Conservation (phyloP, 1,284 basidiomycete genomes). For the Rugosomyces carneus region DNA sequence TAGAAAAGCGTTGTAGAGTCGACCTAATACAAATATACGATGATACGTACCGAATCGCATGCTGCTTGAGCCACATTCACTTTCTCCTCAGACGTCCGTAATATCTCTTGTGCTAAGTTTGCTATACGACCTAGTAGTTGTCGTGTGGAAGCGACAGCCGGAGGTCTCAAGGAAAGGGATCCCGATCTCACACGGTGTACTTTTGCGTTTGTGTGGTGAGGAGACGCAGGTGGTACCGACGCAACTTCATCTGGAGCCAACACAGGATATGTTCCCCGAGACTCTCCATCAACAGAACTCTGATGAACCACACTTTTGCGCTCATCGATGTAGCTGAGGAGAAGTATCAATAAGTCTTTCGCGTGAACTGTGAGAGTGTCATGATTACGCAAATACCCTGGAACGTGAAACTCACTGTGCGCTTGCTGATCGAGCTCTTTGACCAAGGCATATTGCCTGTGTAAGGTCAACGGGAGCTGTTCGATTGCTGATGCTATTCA, state of each 20-base stretch:
- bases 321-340: slow-evolving; percentile 37
- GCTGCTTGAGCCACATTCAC: slow-evolving; percentile 64
- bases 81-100: slow-evolving; percentile 66
- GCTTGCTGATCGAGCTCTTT: slow-evolving; percentile 79
- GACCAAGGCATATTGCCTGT: slow-evolving; percentile 74
- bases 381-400: not conserved
- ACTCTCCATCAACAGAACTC: not conserved
- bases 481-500: slow-evolving; percentile 56
- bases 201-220: not conserved
- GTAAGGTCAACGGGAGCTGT: slow-evolving; percentile 80
- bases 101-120: slow-evolving; percentile 50
- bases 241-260: not conserved
- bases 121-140: slow-evolving; percentile 53
- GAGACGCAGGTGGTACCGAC: not conserved
- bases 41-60: slow-evolving; percentile 52
- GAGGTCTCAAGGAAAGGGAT: not conserved
- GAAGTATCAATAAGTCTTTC: slow-evolving; percentile 31
- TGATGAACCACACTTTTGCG: slow-evolving; percentile 22
- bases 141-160: slow-evolving; percentile 33
- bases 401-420: slow-evolving; percentile 40
- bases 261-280: not conserved
- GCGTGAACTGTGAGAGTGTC: slow-evolving; percentile 29
- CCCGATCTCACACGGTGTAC: not conserved
- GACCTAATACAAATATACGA: slow-evolving; percentile 4
- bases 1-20: slow-evolving; percentile 5